Evolutionary conservation across 2,329 filamentous ascomycete species (phyloP).

Genomic region (Phialophora verrucosa): DNA sequence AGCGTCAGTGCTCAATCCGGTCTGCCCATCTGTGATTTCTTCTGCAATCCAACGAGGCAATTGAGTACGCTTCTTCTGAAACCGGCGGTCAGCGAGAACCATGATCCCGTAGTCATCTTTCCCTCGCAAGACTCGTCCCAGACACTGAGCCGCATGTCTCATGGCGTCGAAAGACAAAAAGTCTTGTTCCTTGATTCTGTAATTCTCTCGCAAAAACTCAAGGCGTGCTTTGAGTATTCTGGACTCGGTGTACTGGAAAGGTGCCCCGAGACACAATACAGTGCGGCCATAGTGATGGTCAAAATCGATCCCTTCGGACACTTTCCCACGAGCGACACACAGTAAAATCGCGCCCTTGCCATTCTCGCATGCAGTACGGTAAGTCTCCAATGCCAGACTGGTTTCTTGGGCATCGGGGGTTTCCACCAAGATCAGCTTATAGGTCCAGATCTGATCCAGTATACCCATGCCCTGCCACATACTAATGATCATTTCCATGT

Average conservation of each 20-base stretch:
- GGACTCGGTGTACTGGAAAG: slow-evolving; percentile 98
- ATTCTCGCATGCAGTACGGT: slow-evolving; percentile 96
- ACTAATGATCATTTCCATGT: slow-evolving; percentile 98
- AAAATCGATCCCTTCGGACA: slow-evolving; percentile 98
- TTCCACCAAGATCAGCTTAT: slow-evolving; percentile 96
- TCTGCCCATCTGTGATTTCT: slow-evolving; percentile 80
- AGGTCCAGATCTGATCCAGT: slow-evolving; percentile 97
- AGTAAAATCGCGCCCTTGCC: slow-evolving; percentile 90
- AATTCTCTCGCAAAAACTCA: slow-evolving; percentile 95
- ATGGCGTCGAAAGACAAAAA: slow-evolving; percentile 99
- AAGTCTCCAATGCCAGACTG: slow-evolving; percentile 91
- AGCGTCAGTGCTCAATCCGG: slow-evolving; percentile 94
- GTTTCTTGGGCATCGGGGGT: slow-evolving; percentile 98
- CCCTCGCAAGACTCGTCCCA: slow-evolving; percentile 90
- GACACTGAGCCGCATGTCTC: slow-evolving; percentile 96
- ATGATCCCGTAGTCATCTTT: slow-evolving; percentile 99
- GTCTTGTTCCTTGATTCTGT: slow-evolving; percentile 94
- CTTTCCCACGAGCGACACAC: slow-evolving; percentile 95
- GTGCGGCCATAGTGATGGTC: slow-evolving; percentile 97
- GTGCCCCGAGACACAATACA: slow-evolving; percentile 94
- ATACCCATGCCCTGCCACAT: slow-evolving; percentile 99
- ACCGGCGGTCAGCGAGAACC: slow-evolving; percentile 93
- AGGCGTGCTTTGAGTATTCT: slow-evolving; percentile 93
- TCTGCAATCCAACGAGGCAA: slow-evolving; percentile 97
- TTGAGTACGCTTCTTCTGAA: slow-evolving; percentile 87